phyloP scores from a whole-genome alignment of 2,329 filamentous ascomycete species.

The Paraconiothyrium brasiliense region DNA sequence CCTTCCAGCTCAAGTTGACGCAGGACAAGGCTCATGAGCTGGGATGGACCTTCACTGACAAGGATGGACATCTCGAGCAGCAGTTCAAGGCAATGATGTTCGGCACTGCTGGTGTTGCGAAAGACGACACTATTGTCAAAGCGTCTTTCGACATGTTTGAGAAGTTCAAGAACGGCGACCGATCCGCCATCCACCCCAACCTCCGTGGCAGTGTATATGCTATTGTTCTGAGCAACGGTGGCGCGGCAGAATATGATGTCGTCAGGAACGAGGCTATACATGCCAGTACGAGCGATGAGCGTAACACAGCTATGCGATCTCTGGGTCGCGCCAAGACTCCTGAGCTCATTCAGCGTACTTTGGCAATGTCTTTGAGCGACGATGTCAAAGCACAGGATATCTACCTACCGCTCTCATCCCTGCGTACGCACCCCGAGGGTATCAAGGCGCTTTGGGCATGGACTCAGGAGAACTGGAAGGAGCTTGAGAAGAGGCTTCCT shows the following conservation, averaged over 20 bases:
- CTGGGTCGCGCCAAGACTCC: slow-evolving; percentile 82
- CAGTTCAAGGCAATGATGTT: slow-evolving; percentile 96
- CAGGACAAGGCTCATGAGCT: slow-evolving; percentile 83
- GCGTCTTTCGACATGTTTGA: slow-evolving; percentile 91
- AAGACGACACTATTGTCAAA: slow-evolving; percentile 79
- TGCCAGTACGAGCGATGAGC: slow-evolving; percentile 83
- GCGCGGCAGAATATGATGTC: slow-evolving; percentile 84
- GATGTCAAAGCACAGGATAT: slow-evolving; percentile 95
- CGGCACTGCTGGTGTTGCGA: slow-evolving; percentile 79
- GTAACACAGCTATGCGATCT: slow-evolving; percentile 86
- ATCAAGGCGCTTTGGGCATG: slow-evolving; percentile 83
- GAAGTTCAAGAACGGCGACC: slow-evolving; percentile 82
- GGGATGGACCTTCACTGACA: slow-evolving; percentile 86
- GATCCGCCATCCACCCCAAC: slow-evolving; percentile 87
- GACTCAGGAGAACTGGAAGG: slow-evolving; percentile 90
- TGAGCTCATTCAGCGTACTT: slow-evolving; percentile 81
- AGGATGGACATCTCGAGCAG: slow-evolving; percentile 87
- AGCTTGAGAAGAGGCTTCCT: slow-evolving; percentile 80
- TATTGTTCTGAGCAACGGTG: slow-evolving; percentile 84
- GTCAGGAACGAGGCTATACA: slow-evolving; percentile 79
- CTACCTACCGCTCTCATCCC: slow-evolving; percentile 83
- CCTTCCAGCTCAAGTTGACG: slow-evolving; percentile 82
- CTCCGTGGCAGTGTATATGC: slow-evolving; percentile 86
- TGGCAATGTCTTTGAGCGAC: slow-evolving; percentile 76
- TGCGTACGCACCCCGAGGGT: slow-evolving; percentile 80